phyloP scores from a whole-genome alignment of 139 green algal species.

The Spirogloea muscicola region DNA sequence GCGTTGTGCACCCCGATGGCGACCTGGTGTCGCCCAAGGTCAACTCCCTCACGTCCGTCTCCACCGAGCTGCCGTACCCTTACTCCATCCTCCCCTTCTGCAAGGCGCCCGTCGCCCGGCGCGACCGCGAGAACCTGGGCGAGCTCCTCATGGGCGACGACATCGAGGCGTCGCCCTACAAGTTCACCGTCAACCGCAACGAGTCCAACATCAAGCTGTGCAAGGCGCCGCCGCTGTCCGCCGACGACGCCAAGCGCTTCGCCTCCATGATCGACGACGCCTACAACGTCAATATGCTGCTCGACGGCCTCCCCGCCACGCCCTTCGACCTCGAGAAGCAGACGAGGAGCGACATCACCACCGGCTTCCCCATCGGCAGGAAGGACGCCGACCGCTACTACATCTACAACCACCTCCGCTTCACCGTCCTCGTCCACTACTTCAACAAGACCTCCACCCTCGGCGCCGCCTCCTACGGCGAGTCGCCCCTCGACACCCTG shows the following conservation, averaged over 20 bases:
- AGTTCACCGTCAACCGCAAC: constrained; percentile 72
- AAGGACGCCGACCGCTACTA: constrained; percentile 65
- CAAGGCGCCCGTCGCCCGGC: constrained; percentile 69
- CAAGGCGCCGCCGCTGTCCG: constrained; percentile 15
- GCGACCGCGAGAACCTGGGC: constrained; percentile 78
- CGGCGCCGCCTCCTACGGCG: not conserved
- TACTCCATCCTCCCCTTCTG: constrained; percentile 96
- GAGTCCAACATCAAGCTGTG: constrained; percentile 31
- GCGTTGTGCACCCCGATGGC: not conserved
- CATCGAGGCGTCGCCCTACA: constrained; percentile 89
- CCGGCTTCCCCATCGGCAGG: constrained; percentile 82
- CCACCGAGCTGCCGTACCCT: constrained; percentile 86
- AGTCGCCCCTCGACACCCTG: constrained; percentile 9
- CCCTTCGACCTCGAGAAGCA: constrained; percentile 65
- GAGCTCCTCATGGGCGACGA: constrained; percentile 83
- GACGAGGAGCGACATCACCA: constrained; percentile 56
- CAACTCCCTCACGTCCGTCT: constrained; percentile 82
- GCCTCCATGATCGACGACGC: constrained; percentile 70
- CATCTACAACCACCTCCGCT: constrained; percentile 74
- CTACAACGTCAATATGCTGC: constrained; percentile 86
- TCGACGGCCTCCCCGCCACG: constrained; percentile 96
- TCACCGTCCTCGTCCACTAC: constrained; percentile 87
- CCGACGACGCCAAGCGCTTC: constrained; percentile 43
- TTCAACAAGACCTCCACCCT: constrained; percentile 49
- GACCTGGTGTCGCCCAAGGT: constrained; percentile 48